Conservation (phyloP, 2,329 filamentous ascomycete genomes). For the Cladosporium cucumerinum region DNA sequence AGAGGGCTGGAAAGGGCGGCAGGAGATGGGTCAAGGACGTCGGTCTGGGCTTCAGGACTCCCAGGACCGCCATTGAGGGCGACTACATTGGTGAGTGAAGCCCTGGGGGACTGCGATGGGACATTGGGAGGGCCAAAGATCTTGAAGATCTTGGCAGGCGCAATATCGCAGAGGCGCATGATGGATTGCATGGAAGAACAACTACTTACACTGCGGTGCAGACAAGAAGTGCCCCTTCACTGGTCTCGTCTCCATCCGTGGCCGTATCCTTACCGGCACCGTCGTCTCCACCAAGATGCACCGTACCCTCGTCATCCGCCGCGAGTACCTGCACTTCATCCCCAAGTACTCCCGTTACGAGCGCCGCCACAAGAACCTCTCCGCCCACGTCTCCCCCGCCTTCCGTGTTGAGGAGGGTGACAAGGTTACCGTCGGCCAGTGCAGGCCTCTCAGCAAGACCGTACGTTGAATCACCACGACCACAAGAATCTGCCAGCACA, state of each 20-base stretch:
- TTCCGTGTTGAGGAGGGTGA: slow-evolving; percentile 99
- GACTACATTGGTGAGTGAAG: slow-evolving; percentile 87
- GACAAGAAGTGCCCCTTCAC: slow-evolving; percentile 99
- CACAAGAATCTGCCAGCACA: slow-evolving; percentile 4
- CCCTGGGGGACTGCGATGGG: slow-evolving; percentile 9
- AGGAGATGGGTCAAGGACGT: slow-evolving; percentile 99
- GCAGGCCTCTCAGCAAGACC: slow-evolving; percentile 98
- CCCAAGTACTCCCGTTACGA: slow-evolving; percentile 99
- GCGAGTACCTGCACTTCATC: slow-evolving; percentile 99
- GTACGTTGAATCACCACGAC: slow-evolving; percentile 58
- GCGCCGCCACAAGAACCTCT: slow-evolving; percentile 99
- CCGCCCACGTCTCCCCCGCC: slow-evolving; percentile 96
- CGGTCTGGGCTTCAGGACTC: slow-evolving; percentile 97
- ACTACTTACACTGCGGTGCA: slow-evolving; percentile 40
- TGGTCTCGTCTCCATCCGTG: slow-evolving; percentile 97
- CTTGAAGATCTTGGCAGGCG: slow-evolving; percentile 15
- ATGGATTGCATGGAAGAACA: background rate
- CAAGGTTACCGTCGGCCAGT: slow-evolving; percentile 98
- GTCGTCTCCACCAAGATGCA: slow-evolving; percentile 99
- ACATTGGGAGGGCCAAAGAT: slow-evolving; percentile 5
- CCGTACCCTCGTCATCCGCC: slow-evolving; percentile 97
- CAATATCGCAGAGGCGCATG: slow-evolving; percentile 2
- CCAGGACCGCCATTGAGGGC: slow-evolving; percentile 97
- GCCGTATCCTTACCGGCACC: slow-evolving; percentile 98
- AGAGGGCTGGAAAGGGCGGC: slow-evolving; percentile 81